A percentile compares a stretch with the other conserved stretches of the same genome.
phyloP scores from a whole-genome alignment of 2,329 filamentous ascomycete genomes.

The Aphanocladium album region DNA sequence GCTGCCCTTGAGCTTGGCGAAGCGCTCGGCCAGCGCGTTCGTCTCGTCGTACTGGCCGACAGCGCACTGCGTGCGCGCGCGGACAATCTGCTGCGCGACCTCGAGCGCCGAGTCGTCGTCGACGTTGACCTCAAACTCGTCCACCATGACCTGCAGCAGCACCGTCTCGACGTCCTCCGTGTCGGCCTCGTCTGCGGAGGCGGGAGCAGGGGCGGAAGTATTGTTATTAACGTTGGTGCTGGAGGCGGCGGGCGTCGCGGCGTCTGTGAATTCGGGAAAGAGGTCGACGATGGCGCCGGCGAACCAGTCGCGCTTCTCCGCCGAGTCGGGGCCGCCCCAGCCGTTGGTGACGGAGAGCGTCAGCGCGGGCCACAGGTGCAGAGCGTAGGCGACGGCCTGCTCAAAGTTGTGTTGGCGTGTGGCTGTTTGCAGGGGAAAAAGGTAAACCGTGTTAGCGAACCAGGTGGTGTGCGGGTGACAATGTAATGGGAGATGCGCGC shows the following conservation, averaged over 20 bases:
- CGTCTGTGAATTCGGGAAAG: slow-evolving; percentile 59
- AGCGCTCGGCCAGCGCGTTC: slow-evolving; percentile 57
- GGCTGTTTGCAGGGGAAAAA: slow-evolving; percentile 31
- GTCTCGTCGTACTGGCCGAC: slow-evolving; percentile 63
- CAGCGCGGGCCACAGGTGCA: slow-evolving; percentile 85
- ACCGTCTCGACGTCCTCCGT: slow-evolving; percentile 76
- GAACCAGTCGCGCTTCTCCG: slow-evolving; percentile 95
- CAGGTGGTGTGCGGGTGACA: neutral
- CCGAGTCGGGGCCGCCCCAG: slow-evolving; percentile 79
- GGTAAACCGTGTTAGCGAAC: slow-evolving; percentile 4
- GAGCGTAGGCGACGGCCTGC: slow-evolving; percentile 75
- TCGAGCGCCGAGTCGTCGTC: slow-evolving; percentile 81
- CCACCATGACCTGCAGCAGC: slow-evolving; percentile 83
- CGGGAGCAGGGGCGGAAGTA: slow-evolving; percentile 8
- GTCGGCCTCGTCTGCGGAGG: slow-evolving; percentile 53
- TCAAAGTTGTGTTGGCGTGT: slow-evolving; percentile 67
- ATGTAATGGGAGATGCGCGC: neutral
- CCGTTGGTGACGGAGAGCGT: slow-evolving; percentile 79
- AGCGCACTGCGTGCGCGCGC: slow-evolving; percentile 58
- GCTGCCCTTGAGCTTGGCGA: slow-evolving; percentile 56
- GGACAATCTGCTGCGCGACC: slow-evolving; percentile 68
- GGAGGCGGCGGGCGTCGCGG: slow-evolving; percentile 20
- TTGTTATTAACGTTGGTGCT: slow-evolving; percentile 20
- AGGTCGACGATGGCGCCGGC: slow-evolving; percentile 82
- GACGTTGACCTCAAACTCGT: slow-evolving; percentile 90